Evolutionary conservation across 1,284 basidiomycete species (phyloP).

Genomic region (Termitomyces sp.): DNA sequence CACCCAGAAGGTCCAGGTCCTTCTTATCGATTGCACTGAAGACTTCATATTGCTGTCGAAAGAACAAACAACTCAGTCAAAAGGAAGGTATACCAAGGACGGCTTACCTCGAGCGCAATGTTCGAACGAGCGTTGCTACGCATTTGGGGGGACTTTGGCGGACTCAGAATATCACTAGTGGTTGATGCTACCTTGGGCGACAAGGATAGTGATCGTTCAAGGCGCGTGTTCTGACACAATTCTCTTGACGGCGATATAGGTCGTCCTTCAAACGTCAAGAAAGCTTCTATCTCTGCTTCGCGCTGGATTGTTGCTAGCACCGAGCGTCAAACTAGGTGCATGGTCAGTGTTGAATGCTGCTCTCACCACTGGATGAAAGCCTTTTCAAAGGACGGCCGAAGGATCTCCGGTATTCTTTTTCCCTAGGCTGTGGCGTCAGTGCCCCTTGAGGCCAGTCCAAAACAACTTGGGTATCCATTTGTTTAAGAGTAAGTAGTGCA

Average conservation of each 20-base stretch:
- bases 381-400: constrained; percentile 27
- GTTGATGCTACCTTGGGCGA: constrained; percentile 24
- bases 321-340: constrained; percentile 12
- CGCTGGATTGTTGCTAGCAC: constrained; percentile 59
- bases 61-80: neutral
- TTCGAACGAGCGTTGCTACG: constrained; percentile 28
- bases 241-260: constrained; percentile 16
- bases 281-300: constrained; percentile 55
- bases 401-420: neutral
- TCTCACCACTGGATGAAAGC: constrained; percentile 58
- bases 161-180: constrained; percentile 5
- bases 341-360: neutral
- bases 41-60: constrained; percentile 64
- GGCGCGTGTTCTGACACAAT: neutral
- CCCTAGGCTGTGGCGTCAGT: neutral
- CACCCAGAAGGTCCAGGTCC: constrained; percentile 72
- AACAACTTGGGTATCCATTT: neutral
- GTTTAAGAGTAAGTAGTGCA: neutral
- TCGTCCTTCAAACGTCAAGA: constrained; percentile 27
- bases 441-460: neutral
- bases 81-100: too few species aligned
- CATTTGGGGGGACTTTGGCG: constrained; percentile 2
- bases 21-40: constrained; percentile 70
- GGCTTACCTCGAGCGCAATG: constrained; percentile 56
- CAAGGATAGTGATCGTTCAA: constrained; percentile 22